These are phyloP conservation scores for Phytomonas sp. DNA, from an alignment of 208 protist species.

Conservation along the genomic window DNA sequence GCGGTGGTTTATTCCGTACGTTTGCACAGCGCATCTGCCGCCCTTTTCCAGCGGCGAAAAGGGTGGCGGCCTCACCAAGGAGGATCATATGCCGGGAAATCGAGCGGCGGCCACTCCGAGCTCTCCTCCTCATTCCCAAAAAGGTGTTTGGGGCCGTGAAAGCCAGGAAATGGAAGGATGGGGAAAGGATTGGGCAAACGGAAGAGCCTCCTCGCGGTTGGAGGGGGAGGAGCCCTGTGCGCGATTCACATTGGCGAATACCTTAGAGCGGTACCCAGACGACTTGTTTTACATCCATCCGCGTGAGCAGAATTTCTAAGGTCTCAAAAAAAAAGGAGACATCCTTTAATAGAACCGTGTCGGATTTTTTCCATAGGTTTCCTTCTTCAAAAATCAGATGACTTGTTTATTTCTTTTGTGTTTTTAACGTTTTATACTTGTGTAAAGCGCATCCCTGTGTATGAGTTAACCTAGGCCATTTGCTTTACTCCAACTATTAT, in stretches of 20 bases:
- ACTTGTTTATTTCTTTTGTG: not conserved
- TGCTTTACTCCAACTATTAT: not conserved
- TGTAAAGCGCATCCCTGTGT: not conserved
- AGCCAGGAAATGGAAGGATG: not conserved
- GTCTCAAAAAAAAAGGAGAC: not conserved
- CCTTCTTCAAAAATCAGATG: not conserved
- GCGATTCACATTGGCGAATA: not conserved
- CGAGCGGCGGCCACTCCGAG: not conserved
- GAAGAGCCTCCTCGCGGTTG: not conserved
- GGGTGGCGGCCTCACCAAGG: not conserved
- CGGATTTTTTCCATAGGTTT: not conserved
- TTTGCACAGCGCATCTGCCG: not conserved
- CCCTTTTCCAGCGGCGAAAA: not conserved
- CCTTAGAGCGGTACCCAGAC: not conserved
- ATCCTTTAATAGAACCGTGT: not conserved
- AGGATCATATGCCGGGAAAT: not conserved
- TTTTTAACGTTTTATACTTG: not conserved
- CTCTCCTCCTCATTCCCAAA: not conserved
- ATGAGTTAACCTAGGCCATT: not conserved
- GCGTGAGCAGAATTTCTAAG: not conserved
- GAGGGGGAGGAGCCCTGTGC: not conserved
- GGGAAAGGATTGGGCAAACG: not conserved
- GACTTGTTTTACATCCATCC: conserved; percentile 8
- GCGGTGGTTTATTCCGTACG: not conserved
- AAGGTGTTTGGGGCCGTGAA: not conserved